Percentiles rank a stretch among this genome's conserved stretches.
phyloP scores from a whole-genome alignment of 306 rosid species.

The Dryas drummondii region DNA sequence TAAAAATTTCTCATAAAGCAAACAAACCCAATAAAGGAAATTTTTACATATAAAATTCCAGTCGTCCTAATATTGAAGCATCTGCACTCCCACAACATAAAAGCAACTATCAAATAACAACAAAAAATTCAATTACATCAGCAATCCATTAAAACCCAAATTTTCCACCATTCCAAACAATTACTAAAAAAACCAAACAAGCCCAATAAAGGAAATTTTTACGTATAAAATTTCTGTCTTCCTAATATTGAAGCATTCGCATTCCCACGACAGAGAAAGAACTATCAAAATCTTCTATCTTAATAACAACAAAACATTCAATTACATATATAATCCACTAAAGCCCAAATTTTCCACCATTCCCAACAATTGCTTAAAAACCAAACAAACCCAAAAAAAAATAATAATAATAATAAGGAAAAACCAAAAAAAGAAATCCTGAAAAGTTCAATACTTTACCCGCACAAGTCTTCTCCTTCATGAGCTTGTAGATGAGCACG shows the following conservation, averaged over 20 bases:
- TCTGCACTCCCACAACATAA: constrained; percentile 1
- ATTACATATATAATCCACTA: neutral
- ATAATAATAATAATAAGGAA: too few relatives aligned
- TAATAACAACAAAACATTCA: neutral
- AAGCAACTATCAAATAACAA: neutral
- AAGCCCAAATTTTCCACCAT: neutral
- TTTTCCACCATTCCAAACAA: constrained; percentile 3
- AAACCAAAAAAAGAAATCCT: neutral
- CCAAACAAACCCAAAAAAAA: neutral
- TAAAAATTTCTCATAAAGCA: neutral
- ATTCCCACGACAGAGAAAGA: neutral
- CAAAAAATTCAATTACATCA: neutral
- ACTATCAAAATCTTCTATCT: neutral
- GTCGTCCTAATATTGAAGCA: neutral
- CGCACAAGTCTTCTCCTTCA: constrained; percentile 87
- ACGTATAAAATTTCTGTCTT: neutral
- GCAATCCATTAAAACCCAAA: neutral
- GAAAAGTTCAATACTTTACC: constrained; percentile 37
- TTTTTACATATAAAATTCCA: neutral
- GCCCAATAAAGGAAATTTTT: neutral
- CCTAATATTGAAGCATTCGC: neutral
- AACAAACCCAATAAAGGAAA: neutral
- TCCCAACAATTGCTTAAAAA: neutral
- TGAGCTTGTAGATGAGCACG: constrained; percentile 85
- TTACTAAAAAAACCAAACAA: neutral